Percentiles rank a stretch among this genome's conserved stretches.
Evolutionary conservation across 225 moss, liverwort and hornwort genomes (phyloP).

Genomic region (Pseudisothecium myosuroides): DNA sequence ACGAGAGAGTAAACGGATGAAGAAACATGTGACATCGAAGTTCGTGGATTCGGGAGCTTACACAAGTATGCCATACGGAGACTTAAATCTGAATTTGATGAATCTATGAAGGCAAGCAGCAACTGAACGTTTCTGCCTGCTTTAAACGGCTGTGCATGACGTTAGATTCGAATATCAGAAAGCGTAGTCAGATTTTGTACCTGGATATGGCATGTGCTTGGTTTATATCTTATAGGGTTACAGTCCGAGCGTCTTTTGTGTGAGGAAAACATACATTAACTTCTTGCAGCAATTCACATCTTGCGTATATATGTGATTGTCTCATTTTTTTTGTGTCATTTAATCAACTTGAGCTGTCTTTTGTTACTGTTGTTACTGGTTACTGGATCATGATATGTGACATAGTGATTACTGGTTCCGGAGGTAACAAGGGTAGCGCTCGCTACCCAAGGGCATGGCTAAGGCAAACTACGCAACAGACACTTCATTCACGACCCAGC

Average conservation of each 20-base stretch:
- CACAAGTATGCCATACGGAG: not conserved
- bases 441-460: too few species aligned
- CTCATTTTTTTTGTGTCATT: not conserved
- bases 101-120: not conserved
- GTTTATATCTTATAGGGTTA: not conserved
- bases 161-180: not conserved
- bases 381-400: not conserved
- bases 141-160: not conserved
- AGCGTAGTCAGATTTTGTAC: not conserved
- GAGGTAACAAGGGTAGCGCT: too few species aligned
- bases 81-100: not conserved
- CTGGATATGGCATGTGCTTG: not conserved
- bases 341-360: not conserved
- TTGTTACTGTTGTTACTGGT: not conserved
- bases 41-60: not conserved
- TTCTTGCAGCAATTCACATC: not conserved
- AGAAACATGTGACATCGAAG: not conserved
- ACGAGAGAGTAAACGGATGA: not conserved
- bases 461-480: not conserved
- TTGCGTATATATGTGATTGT: not conserved
- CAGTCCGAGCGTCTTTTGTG: not conserved
- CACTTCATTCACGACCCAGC: not conserved
- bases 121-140: not conserved
- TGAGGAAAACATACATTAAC: not conserved
- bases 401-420: not conserved